Evolutionary conservation across 2,329 filamentous ascomycete genomes (phyloP).

Genomic region (Aspergillus alliaceus): DNA sequence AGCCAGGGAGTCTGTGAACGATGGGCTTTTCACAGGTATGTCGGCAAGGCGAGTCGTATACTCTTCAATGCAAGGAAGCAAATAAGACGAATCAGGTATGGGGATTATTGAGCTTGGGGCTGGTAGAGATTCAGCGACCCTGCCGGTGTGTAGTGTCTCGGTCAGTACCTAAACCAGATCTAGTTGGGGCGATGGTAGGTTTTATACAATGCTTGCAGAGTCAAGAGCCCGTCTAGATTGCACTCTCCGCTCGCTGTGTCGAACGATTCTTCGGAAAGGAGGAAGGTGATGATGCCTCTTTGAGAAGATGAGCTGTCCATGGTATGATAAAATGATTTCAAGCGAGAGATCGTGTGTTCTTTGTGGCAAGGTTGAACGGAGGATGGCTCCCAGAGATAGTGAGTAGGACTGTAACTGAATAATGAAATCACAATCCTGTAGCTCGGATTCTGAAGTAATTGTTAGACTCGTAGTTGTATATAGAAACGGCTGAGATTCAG

Average conservation of each 20-base stretch:
- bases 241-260: slow-evolving; percentile 18
- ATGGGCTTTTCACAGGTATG: slow-evolving; percentile 10
- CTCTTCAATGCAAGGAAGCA: slow-evolving; percentile 22
- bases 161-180: background rate
- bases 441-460: slow-evolving; percentile 13
- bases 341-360: slow-evolving; percentile 16
- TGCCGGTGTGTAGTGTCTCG: background rate
- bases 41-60: slow-evolving; percentile 39
- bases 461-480: background rate
- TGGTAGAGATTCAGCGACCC: slow-evolving; percentile 22
- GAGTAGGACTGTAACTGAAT: slow-evolving; percentile 7
- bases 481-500: background rate
- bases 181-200: background rate
- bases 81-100: slow-evolving; percentile 24
- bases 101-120: slow-evolving; percentile 30
- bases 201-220: slow-evolving; percentile 27
- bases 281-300: slow-evolving; percentile 20
- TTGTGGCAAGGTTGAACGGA: slow-evolving; percentile 15
- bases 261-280: slow-evolving; percentile 24
- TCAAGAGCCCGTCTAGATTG: slow-evolving; percentile 19
- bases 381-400: slow-evolving; percentile 12
- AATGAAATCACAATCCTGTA: slow-evolving; percentile 21
- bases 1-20: slow-evolving; percentile 15
- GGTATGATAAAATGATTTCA: slow-evolving; percentile 16
- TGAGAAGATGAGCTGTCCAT: background rate